Base-by-base conservation (phyloP, 2,329 filamentous ascomycete species). In the Aureobasidium leucospermi region DNA sequence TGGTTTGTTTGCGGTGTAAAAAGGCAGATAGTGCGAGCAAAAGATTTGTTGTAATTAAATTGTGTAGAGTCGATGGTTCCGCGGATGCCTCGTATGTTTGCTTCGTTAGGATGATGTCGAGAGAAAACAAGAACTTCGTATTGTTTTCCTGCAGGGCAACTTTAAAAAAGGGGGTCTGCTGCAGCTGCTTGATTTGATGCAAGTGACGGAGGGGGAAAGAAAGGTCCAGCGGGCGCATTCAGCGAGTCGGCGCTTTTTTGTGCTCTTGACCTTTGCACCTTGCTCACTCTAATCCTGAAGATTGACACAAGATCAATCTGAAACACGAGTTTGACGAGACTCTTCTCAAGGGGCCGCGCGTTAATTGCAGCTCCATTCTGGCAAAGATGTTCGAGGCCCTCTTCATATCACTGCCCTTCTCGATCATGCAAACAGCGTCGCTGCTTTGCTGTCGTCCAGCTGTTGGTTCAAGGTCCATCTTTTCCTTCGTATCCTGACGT, bases 211-310 rank as follows among this genome's bases (percentile, higher is more conserved):
- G 34, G 8, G 34, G 34, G 5, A 36, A 36, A 38, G 10, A 41
- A 41, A 39, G 15, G 36, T 10, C 16, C 47, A 49, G 47, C 47
- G 19, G 23, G 47, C 47, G 47, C 48, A 52, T 13, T 23, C 48
- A 55, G 51, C 51, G 51, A 43, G 51, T 38, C 49, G 38, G 51
- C 38, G 51, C 51, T 55, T 34, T 55, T 55, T 55, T 19, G 28
- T 55, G 28, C 15, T 23, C 42, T 16, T 42, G 38, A 31, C 7
- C 28, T 28, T 43, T 19, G 19, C 47, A 19, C 46, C 13, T n/a
- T 36, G 19, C 47, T 51, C 34, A 51, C 36, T 52, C 13, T 41
- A 52, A 39, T 41, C 41, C 34, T 38, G 36, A 31, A 43, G 51
- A 55, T 43, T 42, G 51, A 55, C 51, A 34, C 19, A 32, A 29